Evolutionary conservation across 2,329 filamentous ascomycete genomes (phyloP).

Genomic region (Fusarium sublunatum): DNA sequence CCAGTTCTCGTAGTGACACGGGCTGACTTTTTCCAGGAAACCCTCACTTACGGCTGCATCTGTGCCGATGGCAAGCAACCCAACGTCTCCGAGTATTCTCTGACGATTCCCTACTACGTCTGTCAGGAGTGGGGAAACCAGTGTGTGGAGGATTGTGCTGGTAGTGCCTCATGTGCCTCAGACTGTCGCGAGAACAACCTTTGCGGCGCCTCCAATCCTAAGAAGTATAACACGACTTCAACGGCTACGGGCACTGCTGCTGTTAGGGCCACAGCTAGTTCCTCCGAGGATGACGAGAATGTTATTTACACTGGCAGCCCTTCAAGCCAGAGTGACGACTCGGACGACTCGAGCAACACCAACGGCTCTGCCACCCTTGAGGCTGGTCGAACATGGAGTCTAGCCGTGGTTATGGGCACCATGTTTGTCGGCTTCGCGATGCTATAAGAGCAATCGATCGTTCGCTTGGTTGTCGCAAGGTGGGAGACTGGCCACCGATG

Average conservation of each 20-base stretch:
- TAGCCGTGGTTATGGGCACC: slow-evolving; percentile 53
- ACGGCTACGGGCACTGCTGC: slow-evolving; percentile 52
- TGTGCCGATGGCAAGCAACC: slow-evolving; percentile 74
- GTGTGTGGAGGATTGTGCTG: slow-evolving; percentile 69
- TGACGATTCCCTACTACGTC: slow-evolving; percentile 81
- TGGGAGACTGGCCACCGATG: not conserved
- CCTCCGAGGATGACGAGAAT: slow-evolving; percentile 47
- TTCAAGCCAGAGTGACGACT: slow-evolving; percentile 18
- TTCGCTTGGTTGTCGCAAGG: not conserved
- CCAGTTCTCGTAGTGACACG: slow-evolving; percentile 28
- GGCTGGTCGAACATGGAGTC: slow-evolving; percentile 52
- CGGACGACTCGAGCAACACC: slow-evolving; percentile 22
- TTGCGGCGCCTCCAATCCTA: slow-evolving; percentile 77
- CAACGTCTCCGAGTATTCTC: slow-evolving; percentile 80
- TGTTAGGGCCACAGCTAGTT: slow-evolving; percentile 53
- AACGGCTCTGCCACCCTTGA: slow-evolving; percentile 50
- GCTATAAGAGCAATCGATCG: slow-evolving; percentile 44
- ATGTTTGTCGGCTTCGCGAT: slow-evolving; percentile 57
- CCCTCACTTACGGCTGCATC: slow-evolving; percentile 76
- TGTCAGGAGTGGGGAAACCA: slow-evolving; percentile 78
- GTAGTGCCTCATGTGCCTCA: slow-evolving; percentile 67
- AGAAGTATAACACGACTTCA: slow-evolving; percentile 65
- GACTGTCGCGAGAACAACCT: slow-evolving; percentile 74
- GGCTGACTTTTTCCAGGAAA: slow-evolving; percentile 53
- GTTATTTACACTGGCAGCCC: slow-evolving; percentile 51